Percentiles rank a stretch among this genome's conserved stretches.
Evolutionary conservation across 116 monocot species (phyloP).

Genomic region (Cymodocea nodosa): DNA sequence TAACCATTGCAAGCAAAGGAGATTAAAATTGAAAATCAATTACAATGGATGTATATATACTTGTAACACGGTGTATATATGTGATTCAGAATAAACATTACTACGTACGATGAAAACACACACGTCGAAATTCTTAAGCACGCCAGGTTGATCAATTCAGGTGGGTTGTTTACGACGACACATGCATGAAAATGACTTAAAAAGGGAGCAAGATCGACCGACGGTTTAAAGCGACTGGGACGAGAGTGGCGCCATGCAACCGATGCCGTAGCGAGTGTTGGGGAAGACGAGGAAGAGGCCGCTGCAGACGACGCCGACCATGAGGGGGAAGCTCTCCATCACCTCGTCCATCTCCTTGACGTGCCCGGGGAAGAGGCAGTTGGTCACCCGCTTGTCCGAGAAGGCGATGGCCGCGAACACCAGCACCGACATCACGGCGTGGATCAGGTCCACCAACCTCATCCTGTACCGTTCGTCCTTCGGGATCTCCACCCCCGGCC

Average conservation of each 20-base stretch:
- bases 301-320: conserved; percentile 87
- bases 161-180: too few species aligned
- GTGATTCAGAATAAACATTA: too few species aligned
- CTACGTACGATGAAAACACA: too few species aligned
- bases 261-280: conserved; percentile 76
- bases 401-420: conserved; percentile 83
- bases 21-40: too few species aligned
- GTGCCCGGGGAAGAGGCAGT: conserved; percentile 66
- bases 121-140: too few species aligned
- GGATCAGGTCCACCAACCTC: conserved; percentile 64
- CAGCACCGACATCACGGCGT: conserved; percentile 75
- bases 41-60: too few species aligned
- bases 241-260: conserved; percentile 30
- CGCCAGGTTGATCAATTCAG: too few species aligned
- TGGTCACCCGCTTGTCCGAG: conserved; percentile 60
- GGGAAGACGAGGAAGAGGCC: conserved; percentile 82
- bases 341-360: conserved; percentile 83
- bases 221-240: too few species aligned
- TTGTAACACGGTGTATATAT: too few species aligned
- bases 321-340: conserved; percentile 89
- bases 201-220: too few species aligned
- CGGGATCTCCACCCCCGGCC: conserved; percentile 57
- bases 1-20: too few species aligned
- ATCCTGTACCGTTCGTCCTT: conserved; percentile 46
- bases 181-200: too few species aligned